A percentile compares a stretch with the other conserved stretches of the same genome.
Evolutionary conservation across 805 yeast genomes (phyloP).

Genomic region (Yamadazyma olivae): DNA sequence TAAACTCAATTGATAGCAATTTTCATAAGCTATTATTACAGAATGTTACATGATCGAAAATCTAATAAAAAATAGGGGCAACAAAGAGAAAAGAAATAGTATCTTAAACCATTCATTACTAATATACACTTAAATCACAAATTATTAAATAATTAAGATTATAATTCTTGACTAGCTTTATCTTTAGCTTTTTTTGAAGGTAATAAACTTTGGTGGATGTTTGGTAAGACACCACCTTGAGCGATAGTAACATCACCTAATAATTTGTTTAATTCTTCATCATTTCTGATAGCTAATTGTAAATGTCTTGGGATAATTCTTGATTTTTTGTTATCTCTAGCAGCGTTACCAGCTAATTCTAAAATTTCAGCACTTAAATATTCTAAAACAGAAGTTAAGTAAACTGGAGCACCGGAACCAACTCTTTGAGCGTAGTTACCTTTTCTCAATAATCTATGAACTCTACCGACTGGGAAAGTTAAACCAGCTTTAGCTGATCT

Average conservation of each 20-base stretch:
- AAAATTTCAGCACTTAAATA: constrained; percentile 97
- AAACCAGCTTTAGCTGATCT: constrained; percentile 99
- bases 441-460: constrained; percentile 93
- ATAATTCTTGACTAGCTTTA: constrained; percentile 67
- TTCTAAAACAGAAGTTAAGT: constrained; percentile 94
- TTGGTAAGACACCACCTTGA: constrained; percentile 99
- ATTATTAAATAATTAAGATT: constrained; percentile 21
- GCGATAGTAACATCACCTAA: constrained; percentile 93
- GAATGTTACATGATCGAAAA: too few species aligned
- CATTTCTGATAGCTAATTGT: constrained; percentile 98
- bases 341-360: constrained; percentile 98
- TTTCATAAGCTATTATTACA: background rate
- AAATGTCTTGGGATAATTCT: constrained; percentile 99
- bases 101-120: constrained; percentile 12
- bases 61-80: too few species aligned
- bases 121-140: constrained; percentile 13
- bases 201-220: constrained; percentile 89
- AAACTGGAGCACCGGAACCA: constrained; percentile 99
- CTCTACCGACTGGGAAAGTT: constrained; percentile 99
- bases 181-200: constrained; percentile 70
- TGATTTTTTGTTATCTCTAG: constrained; percentile 98
- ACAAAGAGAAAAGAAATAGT: background rate
- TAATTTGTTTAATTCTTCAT: constrained; percentile 96
- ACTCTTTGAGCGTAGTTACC: constrained; percentile 98
- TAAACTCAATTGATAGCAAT: background rate